Conservation (phyloP, 78 protist species). For the slime mould (Dictyostelium discoideum) region DNA sequence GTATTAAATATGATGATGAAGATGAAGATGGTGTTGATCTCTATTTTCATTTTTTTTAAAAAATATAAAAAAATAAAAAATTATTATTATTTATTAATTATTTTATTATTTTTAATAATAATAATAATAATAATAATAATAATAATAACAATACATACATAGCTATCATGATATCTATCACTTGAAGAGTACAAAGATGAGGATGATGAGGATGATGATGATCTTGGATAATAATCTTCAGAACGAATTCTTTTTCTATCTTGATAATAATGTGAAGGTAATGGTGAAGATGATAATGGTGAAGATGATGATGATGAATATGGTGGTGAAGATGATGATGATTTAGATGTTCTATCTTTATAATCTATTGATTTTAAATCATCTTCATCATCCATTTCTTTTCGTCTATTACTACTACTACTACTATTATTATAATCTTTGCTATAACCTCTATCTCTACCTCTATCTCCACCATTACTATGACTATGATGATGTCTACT, state of each 20-base stretch:
- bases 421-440: neutral
- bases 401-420: neutral
- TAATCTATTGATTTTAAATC: neutral
- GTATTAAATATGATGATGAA: neutral
- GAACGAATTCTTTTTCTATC: conserved; percentile 2
- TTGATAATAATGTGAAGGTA: neutral
- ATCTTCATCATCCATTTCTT: neutral
- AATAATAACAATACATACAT: neutral
- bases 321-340: neutral
- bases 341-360: neutral
- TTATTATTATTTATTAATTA: too few species aligned
- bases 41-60: neutral
- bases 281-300: neutral
- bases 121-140: neutral
- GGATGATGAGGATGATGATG: conserved; percentile 12
- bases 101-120: too few species aligned
- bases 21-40: neutral
- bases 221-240: neutral
- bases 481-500: neutral
- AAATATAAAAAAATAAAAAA: too few species aligned
- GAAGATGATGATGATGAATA: neutral
- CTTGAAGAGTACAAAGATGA: neutral
- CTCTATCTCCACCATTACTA: neutral
- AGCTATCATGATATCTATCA: neutral
- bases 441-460: neutral